Evolutionary conservation across 805 yeast species (phyloP), one percentile per base, ranked within the genome.

Genomic region (Saccharomycopsis synnaedendra): DNA sequence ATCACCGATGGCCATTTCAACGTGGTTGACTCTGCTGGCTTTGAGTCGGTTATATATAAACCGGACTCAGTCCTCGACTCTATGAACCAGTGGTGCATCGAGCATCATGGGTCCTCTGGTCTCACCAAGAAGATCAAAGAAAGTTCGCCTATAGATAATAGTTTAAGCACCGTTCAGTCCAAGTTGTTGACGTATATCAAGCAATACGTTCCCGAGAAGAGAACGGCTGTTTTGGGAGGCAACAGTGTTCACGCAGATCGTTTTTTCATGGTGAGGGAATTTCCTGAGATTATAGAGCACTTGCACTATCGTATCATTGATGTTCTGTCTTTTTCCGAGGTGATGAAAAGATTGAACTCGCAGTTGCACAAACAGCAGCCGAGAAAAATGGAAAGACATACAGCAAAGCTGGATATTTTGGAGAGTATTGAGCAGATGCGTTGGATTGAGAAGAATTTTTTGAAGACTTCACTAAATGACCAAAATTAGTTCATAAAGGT

Each of bases 181-280:
- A 90, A 84, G 54, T 64, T 93, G 45, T 60, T 80, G 44, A 68
- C 58, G 4, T 90, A 86, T 58, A 65, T 93, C 45, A 60, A 70
- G 55, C 67, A 67, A 54, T 75, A 70, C 55, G 70, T 85, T 6
- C 75, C 76, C 3, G 66, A 66, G 10, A 66, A 68, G 7, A 68
- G 77, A 2, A 65, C 68, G 19, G 97, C 88, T 2, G 65, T 93
- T 0, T 64, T 93, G 47, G 95, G 95, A 0, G 99, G 99, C 1
- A 93, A 90, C 56, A 75, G 95, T 0, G 80, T 93, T 19, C 97
- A 93, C 62, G 81, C 86, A 80, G 99, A 93, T 62, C 75, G 87
- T 50, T 71, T 83, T 44, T 93, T 90, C 64, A 74, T 93, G 82
- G 67, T 78, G 60, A 71, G 76, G 46, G 96, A 90, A 58, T 80